Percentiles rank a stretch among this genome's conserved stretches.
phyloP scores from a whole-genome alignment of 305 asterid species.

The Caryopteris hybrid region DNA sequence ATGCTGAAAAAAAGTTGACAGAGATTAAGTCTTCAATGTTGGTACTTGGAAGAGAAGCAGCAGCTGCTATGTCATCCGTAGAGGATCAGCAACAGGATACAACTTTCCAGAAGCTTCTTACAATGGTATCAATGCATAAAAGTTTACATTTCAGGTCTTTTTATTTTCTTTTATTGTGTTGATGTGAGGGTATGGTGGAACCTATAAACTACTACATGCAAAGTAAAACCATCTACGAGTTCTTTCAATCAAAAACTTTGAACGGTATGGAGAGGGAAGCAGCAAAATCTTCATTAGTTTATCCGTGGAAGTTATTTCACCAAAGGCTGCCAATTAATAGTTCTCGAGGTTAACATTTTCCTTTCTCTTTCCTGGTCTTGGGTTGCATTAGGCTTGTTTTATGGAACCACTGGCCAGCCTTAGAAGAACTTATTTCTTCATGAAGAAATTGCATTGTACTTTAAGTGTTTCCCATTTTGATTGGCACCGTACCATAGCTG shows the following conservation, averaged over 20 bases:
- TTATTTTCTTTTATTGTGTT: not conserved
- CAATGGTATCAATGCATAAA: constrained; percentile 44
- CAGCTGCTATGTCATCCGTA: constrained; percentile 79
- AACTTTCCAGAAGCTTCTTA: constrained; percentile 69
- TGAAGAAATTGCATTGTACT: too few species aligned
- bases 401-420: too few species aligned
- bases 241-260: not conserved
- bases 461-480: too few species aligned
- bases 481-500: too few species aligned
- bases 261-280: not conserved
- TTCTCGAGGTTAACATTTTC: not conserved
- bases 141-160: not conserved
- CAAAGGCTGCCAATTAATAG: not conserved
- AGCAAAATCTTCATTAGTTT: not conserved
- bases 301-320: too few species aligned
- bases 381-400: too few species aligned
- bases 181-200: not conserved
- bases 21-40: constrained; percentile 77
- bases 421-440: too few species aligned
- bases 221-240: not conserved
- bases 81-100: constrained; percentile 83
- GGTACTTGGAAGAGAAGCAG: constrained; percentile 86
- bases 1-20: constrained; percentile 60
- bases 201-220: not conserved
- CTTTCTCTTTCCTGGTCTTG: too few species aligned